Conservation (phyloP, 129 eudicot genomes). For the Chrysanthemum makinoi region DNA sequence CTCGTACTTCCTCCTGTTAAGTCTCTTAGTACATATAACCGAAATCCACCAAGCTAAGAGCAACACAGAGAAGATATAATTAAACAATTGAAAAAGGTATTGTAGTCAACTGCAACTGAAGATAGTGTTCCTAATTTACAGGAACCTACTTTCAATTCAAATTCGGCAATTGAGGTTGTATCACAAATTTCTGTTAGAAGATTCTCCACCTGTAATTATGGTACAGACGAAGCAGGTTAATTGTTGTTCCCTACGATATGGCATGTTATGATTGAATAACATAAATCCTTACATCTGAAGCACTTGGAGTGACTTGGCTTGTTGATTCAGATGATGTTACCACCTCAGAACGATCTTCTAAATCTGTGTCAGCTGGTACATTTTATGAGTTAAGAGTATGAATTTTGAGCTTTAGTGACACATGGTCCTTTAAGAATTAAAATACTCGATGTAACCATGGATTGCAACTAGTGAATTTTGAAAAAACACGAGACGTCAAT, state of each 20-base stretch:
- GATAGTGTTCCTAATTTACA: background rate
- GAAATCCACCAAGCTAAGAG: slow-evolving; percentile 77
- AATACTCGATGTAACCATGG: background rate
- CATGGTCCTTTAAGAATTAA: background rate
- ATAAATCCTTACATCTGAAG: slow-evolving; percentile 53
- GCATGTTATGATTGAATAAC: background rate
- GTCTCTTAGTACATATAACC: slow-evolving; percentile 60
- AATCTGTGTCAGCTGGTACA: slow-evolving; percentile 38
- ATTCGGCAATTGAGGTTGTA: slow-evolving; percentile 83
- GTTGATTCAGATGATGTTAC: slow-evolving; percentile 41
- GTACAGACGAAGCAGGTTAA: slow-evolving; percentile 11
- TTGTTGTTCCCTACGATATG: background rate
- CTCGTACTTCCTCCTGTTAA: slow-evolving; percentile 40
- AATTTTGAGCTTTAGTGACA: slow-evolving; percentile 2
- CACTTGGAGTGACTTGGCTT: slow-evolving; percentile 58
- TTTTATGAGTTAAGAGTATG: background rate
- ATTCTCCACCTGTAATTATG: slow-evolving; percentile 61
- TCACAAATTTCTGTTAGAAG: slow-evolving; percentile 68
- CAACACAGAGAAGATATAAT: slow-evolving; percentile 11
- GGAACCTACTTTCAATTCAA: slow-evolving; percentile 76
- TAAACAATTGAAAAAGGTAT: slow-evolving; percentile 4
- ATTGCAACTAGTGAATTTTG: background rate
- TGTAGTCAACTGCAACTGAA: background rate
- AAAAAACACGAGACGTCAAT: background rate
- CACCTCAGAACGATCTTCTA: slow-evolving; percentile 47